Conservation (phyloP, 2,329 filamentous ascomycete species). For the Claviceps spartinae region DNA sequence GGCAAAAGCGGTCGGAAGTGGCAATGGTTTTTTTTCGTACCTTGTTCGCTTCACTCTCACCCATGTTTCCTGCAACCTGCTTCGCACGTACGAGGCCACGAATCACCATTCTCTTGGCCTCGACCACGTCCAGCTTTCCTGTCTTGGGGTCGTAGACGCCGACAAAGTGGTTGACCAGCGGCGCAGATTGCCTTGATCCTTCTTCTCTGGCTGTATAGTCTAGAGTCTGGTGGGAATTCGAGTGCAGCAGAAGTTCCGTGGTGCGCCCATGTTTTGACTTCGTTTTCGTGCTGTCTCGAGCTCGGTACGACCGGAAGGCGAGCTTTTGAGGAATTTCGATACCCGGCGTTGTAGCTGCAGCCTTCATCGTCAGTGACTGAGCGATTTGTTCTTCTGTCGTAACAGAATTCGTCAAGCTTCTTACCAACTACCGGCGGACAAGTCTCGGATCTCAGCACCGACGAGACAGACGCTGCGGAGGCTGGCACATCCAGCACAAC, state of each 20-base stretch:
- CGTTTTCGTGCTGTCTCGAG: conserved; percentile 19
- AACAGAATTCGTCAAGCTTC: conserved; percentile 5
- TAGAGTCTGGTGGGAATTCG: conserved; percentile 40
- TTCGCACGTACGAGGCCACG: conserved; percentile 43
- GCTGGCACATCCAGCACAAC: conserved; percentile 31
- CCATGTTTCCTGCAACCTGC: conserved; percentile 34
- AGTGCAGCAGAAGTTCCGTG: conserved; percentile 43
- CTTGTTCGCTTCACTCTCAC: conserved; percentile 16
- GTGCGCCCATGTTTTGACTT: conserved; percentile 26
- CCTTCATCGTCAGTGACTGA: background rate
- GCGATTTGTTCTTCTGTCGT: no score
- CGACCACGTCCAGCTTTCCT: conserved; percentile 44
- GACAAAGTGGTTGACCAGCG: conserved; percentile 47
- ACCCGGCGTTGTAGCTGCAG: conserved; percentile 21
- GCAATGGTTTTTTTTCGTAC: conserved; percentile 7
- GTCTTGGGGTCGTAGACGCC: conserved; percentile 50
- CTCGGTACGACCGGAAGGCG: conserved; percentile 36
- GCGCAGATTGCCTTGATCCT: conserved; percentile 15
- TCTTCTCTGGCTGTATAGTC: conserved; percentile 47
- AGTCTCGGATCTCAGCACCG: conserved; percentile 29
- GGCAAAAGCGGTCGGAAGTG: no score
- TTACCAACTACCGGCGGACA: conserved; percentile 42
- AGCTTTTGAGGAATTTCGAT: conserved; percentile 21
- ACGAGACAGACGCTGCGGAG: conserved; percentile 30
- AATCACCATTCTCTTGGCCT: conserved; percentile 51